These are phyloP conservation scores for Trichoderma sp. DNA, from an alignment of 2,329 filamentous ascomycete genomes.

Conservation along the genomic window DNA sequence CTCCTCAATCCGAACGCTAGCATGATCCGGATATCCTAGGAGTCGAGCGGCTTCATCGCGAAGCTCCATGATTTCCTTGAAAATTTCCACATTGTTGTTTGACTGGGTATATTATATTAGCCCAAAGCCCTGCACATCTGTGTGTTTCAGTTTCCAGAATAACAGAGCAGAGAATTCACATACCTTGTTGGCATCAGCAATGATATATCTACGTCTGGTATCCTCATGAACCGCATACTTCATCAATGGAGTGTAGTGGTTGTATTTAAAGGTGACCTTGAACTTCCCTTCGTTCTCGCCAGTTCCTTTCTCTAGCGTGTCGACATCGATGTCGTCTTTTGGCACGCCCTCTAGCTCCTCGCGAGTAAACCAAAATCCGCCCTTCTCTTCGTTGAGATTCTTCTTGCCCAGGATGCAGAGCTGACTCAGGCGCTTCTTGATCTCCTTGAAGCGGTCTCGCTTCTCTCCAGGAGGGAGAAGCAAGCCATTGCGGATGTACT, in stretches of 20 bases:
- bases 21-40: constrained; percentile 76
- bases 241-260: constrained; percentile 74
- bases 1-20: constrained; percentile 73
- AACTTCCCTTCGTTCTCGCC: constrained; percentile 72
- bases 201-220: constrained; percentile 67
- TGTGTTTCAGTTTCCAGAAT: neutral
- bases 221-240: constrained; percentile 75
- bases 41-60: constrained; percentile 77
- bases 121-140: neutral
- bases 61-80: constrained; percentile 72
- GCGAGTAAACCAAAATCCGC: constrained; percentile 75
- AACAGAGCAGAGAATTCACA: neutral
- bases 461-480: constrained; percentile 68
- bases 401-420: constrained; percentile 76
- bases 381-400: constrained; percentile 80
- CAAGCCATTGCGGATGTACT: constrained; percentile 75
- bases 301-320: constrained; percentile 69
- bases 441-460: constrained; percentile 80
- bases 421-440: constrained; percentile 76
- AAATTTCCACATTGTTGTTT: constrained; percentile 70
- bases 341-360: constrained; percentile 76
- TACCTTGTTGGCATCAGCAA: constrained; percentile 79
- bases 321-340: constrained; percentile 65
- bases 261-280: constrained; percentile 80
- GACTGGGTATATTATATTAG: constrained; percentile 42